Evolutionary conservation across 1,284 basidiomycete species (phyloP).

Genomic region (Phellopilus nigrolimitatus): DNA sequence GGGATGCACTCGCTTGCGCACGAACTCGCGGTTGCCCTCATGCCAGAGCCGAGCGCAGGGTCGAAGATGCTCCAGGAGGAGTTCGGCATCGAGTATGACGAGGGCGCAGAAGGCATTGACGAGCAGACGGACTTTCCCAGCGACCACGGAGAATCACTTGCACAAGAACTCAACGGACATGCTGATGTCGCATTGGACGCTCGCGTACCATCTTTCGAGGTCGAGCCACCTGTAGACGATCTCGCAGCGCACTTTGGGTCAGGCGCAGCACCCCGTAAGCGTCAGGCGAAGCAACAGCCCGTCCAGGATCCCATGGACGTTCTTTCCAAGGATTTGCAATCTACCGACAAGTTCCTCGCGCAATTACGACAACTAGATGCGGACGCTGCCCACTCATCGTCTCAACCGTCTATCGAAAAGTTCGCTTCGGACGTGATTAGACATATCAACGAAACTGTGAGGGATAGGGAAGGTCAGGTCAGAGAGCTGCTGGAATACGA

Average conservation of each 20-base stretch:
- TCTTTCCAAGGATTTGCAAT: constrained; percentile 66
- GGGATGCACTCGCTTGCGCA: constrained; percentile 65
- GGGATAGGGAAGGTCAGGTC: constrained; percentile 72
- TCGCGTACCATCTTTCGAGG: constrained; percentile 1
- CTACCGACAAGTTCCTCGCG: constrained; percentile 68
- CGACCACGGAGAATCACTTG: constrained; percentile 29
- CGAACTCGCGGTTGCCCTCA: constrained; percentile 74
- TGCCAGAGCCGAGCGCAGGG: constrained; percentile 73
- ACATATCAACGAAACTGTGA: constrained; percentile 64
- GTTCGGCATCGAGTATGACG: constrained; percentile 81
- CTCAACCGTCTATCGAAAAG: constrained; percentile 55
- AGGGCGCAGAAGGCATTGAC: constrained; percentile 77
- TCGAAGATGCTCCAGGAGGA: constrained; percentile 76
- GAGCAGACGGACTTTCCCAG: constrained; percentile 31
- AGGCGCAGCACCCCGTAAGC: not conserved
- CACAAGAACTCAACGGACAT: constrained; percentile 24
- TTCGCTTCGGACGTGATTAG: constrained; percentile 74
- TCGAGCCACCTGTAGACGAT: constrained; percentile 9
- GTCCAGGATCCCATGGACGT: constrained; percentile 67
- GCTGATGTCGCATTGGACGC: constrained; percentile 6
- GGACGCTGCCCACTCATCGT: constrained; percentile 38
- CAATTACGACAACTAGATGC: constrained; percentile 65
- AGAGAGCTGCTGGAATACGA: constrained; percentile 72
- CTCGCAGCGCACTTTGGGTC: constrained; percentile 14
- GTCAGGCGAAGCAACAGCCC: constrained; percentile 21